phyloP scores from a whole-genome alignment of 768 basidiomycete genomes.

The Lepiota brunneoincarnata region DNA sequence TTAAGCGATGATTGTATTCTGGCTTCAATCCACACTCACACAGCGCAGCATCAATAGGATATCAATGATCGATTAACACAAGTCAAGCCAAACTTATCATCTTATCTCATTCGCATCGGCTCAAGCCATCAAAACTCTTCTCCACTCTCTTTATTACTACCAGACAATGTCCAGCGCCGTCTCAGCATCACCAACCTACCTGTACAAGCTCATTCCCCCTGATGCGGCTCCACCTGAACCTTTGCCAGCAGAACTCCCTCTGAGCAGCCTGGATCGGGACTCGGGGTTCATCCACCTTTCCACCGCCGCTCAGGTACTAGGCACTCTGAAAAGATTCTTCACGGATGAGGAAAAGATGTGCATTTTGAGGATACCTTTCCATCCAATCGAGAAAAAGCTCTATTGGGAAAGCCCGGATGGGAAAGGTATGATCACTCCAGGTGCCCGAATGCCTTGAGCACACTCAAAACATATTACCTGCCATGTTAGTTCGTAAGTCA shows the following conservation, averaged over 20 bases:
- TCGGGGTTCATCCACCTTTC: slow-evolving; percentile 57
- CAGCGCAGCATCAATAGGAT: no score
- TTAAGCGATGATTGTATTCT: not conserved
- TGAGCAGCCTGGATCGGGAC: slow-evolving; percentile 44
- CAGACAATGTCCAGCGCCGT: not conserved
- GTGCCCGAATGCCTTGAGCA: not conserved
- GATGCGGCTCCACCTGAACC: slow-evolving; percentile 36
- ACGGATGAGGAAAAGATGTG: slow-evolving; percentile 32
- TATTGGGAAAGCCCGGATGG: slow-evolving; percentile 49
- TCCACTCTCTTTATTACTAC: not conserved
- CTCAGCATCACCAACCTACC: slow-evolving; percentile 40
- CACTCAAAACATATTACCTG: not conserved
- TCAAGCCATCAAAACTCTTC: no score
- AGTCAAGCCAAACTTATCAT: no score
- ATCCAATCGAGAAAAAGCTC: slow-evolving; percentile 33
- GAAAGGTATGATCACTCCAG: not conserved
- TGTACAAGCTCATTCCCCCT: slow-evolving; percentile 59
- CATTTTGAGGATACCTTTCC: slow-evolving; percentile 43
- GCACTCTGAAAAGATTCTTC: slow-evolving; percentile 48
- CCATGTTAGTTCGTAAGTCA: slow-evolving; percentile 34
- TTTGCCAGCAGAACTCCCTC: slow-evolving; percentile 44
- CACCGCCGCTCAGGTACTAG: slow-evolving; percentile 45
- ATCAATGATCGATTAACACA: no score
- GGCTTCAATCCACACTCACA: no score
- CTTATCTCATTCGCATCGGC: no score